Conservation (phyloP, 169 alveolate species). For the Plasmodium vinckei region DNA sequence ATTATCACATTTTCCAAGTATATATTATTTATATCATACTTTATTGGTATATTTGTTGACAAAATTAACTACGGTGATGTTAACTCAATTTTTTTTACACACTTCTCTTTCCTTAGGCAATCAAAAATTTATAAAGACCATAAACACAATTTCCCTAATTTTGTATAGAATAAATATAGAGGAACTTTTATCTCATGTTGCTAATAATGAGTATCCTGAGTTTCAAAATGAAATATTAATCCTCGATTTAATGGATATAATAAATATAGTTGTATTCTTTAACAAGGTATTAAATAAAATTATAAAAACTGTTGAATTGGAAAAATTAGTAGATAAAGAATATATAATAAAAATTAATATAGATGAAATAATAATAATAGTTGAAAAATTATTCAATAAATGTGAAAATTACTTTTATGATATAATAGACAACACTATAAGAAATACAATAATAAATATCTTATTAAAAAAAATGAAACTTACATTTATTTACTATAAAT, state of each 20-base stretch:
- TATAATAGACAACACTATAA: slow-evolving; percentile 34
- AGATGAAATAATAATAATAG: slow-evolving; percentile 18
- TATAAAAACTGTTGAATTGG: not conserved
- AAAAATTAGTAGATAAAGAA: slow-evolving; percentile 38
- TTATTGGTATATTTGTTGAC: no score
- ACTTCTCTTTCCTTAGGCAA: not conserved
- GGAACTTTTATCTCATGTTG: not conserved
- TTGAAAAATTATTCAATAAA: slow-evolving; percentile 15
- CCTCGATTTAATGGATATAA: slow-evolving; percentile 54
- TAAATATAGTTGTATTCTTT: slow-evolving; percentile 52
- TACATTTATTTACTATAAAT: slow-evolving; percentile 47
- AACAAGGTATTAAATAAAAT: slow-evolving; percentile 59
- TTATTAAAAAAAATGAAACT: slow-evolving; percentile 56
- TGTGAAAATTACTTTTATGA: slow-evolving; percentile 62
- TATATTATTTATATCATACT: no score
- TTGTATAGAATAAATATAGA: slow-evolving; percentile 34
- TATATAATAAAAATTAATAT: slow-evolving; percentile 22
- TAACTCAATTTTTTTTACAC: not conserved
- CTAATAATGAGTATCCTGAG: slow-evolving; percentile 18
- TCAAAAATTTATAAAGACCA: slow-evolving; percentile 8
- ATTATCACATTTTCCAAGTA: no score
- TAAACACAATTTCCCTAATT: slow-evolving; percentile 52
- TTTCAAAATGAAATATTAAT: slow-evolving; percentile 31
- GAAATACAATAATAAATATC: slow-evolving; percentile 23
- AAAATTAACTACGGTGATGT: not conserved